Percentiles rank a stretch among this genome's conserved stretches.
Conservation (phyloP, 768 basidiomycete genomes). For the Suillus bovinus region DNA sequence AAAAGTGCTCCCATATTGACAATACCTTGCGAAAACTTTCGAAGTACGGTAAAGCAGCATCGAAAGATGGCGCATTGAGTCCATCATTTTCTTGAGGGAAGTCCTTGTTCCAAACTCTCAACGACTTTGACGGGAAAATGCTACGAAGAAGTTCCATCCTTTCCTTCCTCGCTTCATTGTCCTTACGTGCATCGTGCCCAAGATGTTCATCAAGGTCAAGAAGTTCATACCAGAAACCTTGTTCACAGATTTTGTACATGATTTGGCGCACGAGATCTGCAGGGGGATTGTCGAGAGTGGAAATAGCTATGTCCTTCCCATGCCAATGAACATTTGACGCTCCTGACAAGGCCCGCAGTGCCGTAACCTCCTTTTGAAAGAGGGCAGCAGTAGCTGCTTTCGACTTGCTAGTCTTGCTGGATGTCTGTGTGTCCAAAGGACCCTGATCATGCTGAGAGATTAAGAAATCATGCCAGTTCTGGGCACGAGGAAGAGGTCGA, state of each 20-base stretch:
- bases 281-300: neutral
- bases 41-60: neutral
- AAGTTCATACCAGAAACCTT: neutral
- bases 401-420: neutral
- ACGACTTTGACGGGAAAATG: neutral
- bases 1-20: neutral
- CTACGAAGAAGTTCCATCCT: neutral
- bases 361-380: neutral
- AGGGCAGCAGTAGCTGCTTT: neutral
- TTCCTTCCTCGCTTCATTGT: neutral
- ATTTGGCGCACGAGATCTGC: neutral
- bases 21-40: neutral
- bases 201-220: neutral
- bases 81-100: neutral
- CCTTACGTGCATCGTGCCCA: neutral
- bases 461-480: neutral
- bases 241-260: neutral
- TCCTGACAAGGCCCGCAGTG: neutral
- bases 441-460: neutral
- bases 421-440: neutral
- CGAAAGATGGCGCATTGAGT: neutral
- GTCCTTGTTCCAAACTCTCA: neutral
- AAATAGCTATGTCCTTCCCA: neutral
- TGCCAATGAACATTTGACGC: neutral
- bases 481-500: neutral